Base-by-base conservation (phyloP, 164 flowering plant genomes). In the Stephania yunnanensis region DNA sequence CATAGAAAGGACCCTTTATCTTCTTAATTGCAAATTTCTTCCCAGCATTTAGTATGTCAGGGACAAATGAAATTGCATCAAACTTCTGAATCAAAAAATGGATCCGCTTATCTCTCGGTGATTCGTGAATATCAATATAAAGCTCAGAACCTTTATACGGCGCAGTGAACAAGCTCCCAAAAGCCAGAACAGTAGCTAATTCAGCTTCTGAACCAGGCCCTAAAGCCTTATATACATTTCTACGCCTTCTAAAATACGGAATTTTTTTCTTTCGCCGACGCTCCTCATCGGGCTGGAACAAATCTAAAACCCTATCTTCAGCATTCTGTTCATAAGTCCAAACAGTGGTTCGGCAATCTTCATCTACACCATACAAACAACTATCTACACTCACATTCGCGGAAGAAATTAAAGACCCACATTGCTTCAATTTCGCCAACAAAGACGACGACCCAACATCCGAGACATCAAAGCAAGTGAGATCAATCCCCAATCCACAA, bases 131-230 rank as follows among this genome's bases (percentile, higher is more conserved):
- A 81, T 96, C 97, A 79, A 96, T 85, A 78, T 92, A 81, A 5
- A 86, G 87, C 87, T 94, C 90, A 0, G 97, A 90, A 30, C 91
- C 94, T 84, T 85, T 92, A 80, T 96, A 89, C 10, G 90, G 88
- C 29, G 91, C 84, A 15, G 92, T 86, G 76, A 96, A 94, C 71
- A 93, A 91, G 82, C 95, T 93, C 66, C 99, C 98, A 85, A 94
- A 90, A 74, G 97, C 89, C 52, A 96, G 73, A 65, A 96, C 84
- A 69, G 86, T 83, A 65, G 94, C 89, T 22, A 73, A 76, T 69
- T 78, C 90, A 74, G 97, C 91, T 82, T 81, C 77, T 4, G 92
- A 86, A 76, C 89, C 91, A 44, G 92, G 93, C 48, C 98, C 98
- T 61, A 96, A 88, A 20, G 86, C 71, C 78, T 82, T 90, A 46